Evolutionary conservation across 345 rosid species (phyloP).

Genomic region (Salix udensis): DNA sequence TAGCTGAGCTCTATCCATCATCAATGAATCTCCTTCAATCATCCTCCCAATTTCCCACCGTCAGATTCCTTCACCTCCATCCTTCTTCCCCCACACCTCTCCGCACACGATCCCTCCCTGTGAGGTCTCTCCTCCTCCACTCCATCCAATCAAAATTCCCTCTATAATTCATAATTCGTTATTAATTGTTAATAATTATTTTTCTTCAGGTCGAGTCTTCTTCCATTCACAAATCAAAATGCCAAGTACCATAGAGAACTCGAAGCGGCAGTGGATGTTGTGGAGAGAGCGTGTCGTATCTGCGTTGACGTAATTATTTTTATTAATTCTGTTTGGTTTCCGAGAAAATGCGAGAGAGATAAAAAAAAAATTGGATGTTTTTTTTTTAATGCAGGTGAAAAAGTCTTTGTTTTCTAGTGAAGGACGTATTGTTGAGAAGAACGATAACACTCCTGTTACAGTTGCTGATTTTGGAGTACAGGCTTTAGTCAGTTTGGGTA

Average conservation of each 20-base stretch:
- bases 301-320: constrained; percentile 54
- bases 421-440: constrained; percentile 65
- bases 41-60: constrained; percentile 38
- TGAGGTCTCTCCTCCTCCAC: constrained; percentile 37
- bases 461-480: constrained; percentile 93
- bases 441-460: constrained; percentile 75
- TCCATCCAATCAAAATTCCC: not conserved
- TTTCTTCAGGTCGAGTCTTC: constrained; percentile 41
- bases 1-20: not conserved
- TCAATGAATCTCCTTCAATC: constrained; percentile 43
- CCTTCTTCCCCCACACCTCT: constrained; percentile 18
- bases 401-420: constrained; percentile 38
- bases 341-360: not conserved
- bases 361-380: not conserved
- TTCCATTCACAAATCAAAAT: constrained; percentile 56
- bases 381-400: constrained; percentile 36
- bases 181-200: not conserved
- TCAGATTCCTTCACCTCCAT: constrained; percentile 23
- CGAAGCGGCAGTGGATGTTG: constrained; percentile 61
- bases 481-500: constrained; percentile 81
- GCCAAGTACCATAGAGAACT: constrained; percentile 72
- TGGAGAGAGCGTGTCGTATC: constrained; percentile 77
- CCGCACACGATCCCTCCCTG: constrained; percentile 30
- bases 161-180: not conserved
- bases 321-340: constrained; percentile 9